Conservation (phyloP, 2,329 filamentous ascomycete species). For the Hymenoscyphus albidus region DNA sequence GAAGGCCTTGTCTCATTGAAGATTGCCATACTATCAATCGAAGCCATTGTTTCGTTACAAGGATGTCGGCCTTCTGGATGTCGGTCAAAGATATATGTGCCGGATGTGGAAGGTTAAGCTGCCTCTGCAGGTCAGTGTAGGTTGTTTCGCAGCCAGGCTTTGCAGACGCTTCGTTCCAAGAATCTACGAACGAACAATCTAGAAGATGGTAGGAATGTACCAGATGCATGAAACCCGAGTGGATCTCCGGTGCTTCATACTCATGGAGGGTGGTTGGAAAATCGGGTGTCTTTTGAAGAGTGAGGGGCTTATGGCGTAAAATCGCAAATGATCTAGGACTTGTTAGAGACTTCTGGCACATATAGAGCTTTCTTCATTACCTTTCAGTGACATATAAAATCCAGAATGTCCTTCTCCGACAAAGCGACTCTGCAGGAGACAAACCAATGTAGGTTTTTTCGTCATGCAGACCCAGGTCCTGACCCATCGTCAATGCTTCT, state of each 20-base stretch:
- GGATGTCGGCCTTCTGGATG: slow-evolving; percentile 64
- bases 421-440: slow-evolving; percentile 48
- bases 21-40: slow-evolving; percentile 70
- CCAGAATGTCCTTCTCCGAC: slow-evolving; percentile 57
- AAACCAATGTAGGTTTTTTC: slow-evolving; percentile 50
- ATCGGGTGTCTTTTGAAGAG: slow-evolving; percentile 55
- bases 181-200: slow-evolving; percentile 58
- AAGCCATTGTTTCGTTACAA: slow-evolving; percentile 69
- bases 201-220: slow-evolving; percentile 59
- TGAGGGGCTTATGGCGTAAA: slow-evolving; percentile 59
- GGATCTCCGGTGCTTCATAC: slow-evolving; percentile 49
- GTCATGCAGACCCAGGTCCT: slow-evolving; percentile 55
- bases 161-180: slow-evolving; percentile 58
- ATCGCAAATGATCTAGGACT: slow-evolving; percentile 56
- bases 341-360: neutral
- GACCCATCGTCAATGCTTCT: slow-evolving; percentile 57
- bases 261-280: slow-evolving; percentile 49
- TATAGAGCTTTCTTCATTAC: slow-evolving; percentile 33
- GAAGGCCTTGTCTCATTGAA: slow-evolving; percentile 60
- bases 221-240: slow-evolving; percentile 56
- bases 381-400: slow-evolving; percentile 59
- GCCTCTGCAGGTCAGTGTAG: slow-evolving; percentile 48
- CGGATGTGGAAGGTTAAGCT: slow-evolving; percentile 42
- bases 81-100: slow-evolving; percentile 44
- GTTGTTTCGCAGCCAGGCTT: slow-evolving; percentile 37